Percentiles rank a stretch among this genome's conserved stretches.
Evolutionary conservation across 2,329 filamentous ascomycete genomes (phyloP).

Genomic region (Pestalotiopsis sp.): DNA sequence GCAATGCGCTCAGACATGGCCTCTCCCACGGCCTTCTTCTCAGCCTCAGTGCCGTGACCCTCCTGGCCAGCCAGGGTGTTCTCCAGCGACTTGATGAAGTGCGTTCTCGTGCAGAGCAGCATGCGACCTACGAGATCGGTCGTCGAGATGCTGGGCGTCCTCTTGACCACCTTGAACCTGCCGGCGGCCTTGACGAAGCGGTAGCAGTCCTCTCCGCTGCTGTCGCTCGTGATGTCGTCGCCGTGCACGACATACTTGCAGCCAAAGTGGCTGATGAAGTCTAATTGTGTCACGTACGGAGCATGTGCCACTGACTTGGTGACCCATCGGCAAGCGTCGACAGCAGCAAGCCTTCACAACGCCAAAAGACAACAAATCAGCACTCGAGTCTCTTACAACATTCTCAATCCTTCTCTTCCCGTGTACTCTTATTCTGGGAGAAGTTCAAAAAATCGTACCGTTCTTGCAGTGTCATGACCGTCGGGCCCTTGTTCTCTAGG

Average conservation of each 20-base stretch:
- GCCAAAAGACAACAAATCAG: slow-evolving; percentile 22
- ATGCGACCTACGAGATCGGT: slow-evolving; percentile 98
- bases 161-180: slow-evolving; percentile 94
- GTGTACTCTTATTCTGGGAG: slow-evolving; percentile 18
- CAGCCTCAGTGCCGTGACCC: slow-evolving; percentile 68
- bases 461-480: slow-evolving; percentile 93
- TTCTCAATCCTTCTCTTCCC: slow-evolving; percentile 25
- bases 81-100: slow-evolving; percentile 85
- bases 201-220: slow-evolving; percentile 93
- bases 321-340: slow-evolving; percentile 94
- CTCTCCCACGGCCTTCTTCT: slow-evolving; percentile 63
- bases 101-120: slow-evolving; percentile 91
- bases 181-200: slow-evolving; percentile 94
- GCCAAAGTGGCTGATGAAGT: slow-evolving; percentile 94
- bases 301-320: slow-evolving; percentile 82
- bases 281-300: slow-evolving; percentile 91
- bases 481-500: slow-evolving; percentile 94
- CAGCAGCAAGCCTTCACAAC: slow-evolving; percentile 71
- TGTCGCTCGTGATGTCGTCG: slow-evolving; percentile 96
- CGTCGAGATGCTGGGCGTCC: slow-evolving; percentile 94
- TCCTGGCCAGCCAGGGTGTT: slow-evolving; percentile 70
- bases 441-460: slow-evolving; percentile 51
- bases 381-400: slow-evolving; percentile 24
- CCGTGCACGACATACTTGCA: slow-evolving; percentile 96
- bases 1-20: slow-evolving; percentile 78